A percentile compares a stretch with the other conserved stretches of the same genome.
Evolutionary conservation across 345 rosid species (phyloP).

Genomic region (Citrus maxima): DNA sequence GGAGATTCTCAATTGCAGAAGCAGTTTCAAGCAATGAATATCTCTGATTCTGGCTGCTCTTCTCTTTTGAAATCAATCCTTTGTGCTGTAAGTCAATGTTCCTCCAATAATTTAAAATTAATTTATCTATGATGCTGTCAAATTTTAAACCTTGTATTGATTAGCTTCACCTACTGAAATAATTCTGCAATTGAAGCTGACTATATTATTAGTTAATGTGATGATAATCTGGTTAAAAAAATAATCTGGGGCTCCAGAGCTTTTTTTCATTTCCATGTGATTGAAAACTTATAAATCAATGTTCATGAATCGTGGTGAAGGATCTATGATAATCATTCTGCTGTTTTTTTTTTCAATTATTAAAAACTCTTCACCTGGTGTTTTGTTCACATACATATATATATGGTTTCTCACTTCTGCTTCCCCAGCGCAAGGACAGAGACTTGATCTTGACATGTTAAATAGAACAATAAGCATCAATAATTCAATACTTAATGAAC

Average conservation of each 20-base stretch:
- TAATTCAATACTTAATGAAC: not conserved
- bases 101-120: not conserved
- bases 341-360: not conserved
- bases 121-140: not conserved
- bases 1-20: conserved; percentile 63
- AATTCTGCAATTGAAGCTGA: not conserved
- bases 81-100: conserved; percentile 61
- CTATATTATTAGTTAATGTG: not conserved
- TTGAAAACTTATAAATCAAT: not conserved
- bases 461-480: not conserved
- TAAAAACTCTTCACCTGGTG: not conserved
- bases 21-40: conserved; percentile 69
- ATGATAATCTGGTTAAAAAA: not conserved
- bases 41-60: conserved; percentile 62
- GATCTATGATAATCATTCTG: not conserved
- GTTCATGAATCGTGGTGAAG: not conserved
- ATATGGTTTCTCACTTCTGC: not conserved
- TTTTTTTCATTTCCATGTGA: not conserved
- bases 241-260: not conserved
- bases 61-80: conserved; percentile 70
- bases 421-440: not conserved
- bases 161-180: too few relatives aligned
- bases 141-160: conserved; percentile 1
- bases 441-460: not conserved
- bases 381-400: not conserved